These are phyloP conservation scores for Metarhizium robertsii DNA, from an alignment of 2,329 filamentous ascomycete genomes.

Conservation along the genomic window DNA sequence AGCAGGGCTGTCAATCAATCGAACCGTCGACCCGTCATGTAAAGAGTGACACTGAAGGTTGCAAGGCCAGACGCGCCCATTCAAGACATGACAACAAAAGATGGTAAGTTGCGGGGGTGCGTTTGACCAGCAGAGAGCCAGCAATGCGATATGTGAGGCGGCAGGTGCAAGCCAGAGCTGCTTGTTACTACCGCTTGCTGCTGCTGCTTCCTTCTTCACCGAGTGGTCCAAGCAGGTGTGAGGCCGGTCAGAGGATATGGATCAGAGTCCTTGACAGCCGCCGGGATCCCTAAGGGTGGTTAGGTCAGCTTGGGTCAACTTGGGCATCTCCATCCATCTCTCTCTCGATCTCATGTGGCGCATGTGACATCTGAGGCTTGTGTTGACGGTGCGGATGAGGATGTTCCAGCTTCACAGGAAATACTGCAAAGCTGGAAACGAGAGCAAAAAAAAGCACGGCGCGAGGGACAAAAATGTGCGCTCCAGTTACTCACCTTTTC, in stretches of 20 bases:
- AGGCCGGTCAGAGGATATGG: neutral
- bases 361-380: neutral
- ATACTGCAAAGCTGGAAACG: neutral
- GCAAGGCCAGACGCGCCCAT: neutral
- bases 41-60: slow-evolving; percentile 14
- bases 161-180: neutral
- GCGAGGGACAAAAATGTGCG: too few species aligned
- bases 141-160: neutral
- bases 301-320: neutral
- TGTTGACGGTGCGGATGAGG: neutral
- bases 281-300: neutral
- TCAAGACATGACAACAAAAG: slow-evolving; percentile 7
- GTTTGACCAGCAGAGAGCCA: neutral
- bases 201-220: neutral
- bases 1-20: slow-evolving; percentile 9
- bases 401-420: neutral
- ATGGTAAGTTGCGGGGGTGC: slow-evolving; percentile 4
- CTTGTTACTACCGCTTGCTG: neutral
- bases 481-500: neutral
- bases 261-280: neutral
- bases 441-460: neutral
- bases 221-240: neutral
- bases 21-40: slow-evolving; percentile 8
- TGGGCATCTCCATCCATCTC: neutral
- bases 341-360: neutral